Evolutionary conservation across 176 grass and related monocot genomes (phyloP).

Genomic region (Microstegium vimineum): DNA sequence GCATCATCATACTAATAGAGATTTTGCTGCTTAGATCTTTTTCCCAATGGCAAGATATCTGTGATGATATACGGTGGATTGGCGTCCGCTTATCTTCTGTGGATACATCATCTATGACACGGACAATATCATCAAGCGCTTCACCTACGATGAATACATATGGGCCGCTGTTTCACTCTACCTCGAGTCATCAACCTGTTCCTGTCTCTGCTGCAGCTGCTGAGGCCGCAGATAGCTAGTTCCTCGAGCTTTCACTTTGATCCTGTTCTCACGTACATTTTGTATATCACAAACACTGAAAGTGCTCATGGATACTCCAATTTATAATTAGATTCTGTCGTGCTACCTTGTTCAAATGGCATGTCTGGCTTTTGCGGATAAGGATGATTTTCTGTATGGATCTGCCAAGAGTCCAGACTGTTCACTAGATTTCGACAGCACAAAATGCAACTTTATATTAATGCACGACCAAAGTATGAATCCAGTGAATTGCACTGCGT

Average conservation of each 20-base stretch:
- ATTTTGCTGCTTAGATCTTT: slow-evolving; percentile 47
- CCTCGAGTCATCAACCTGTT: slow-evolving; percentile 73
- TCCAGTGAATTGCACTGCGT: background rate
- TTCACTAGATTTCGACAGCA: background rate
- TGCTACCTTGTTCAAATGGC: background rate
- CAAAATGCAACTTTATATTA: background rate
- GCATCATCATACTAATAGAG: slow-evolving; percentile 6
- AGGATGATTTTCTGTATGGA: background rate
- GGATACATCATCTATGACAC: slow-evolving; percentile 88
- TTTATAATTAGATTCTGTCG: background rate
- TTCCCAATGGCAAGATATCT: slow-evolving; percentile 81
- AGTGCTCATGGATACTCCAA: background rate
- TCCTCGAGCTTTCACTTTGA: background rate
- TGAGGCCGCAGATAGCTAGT: slow-evolving; percentile 49
- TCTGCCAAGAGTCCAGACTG: background rate
- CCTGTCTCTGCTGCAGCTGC: slow-evolving; percentile 37
- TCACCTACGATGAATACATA: slow-evolving; percentile 67
- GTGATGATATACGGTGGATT: slow-evolving; percentile 63
- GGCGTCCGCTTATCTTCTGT: slow-evolving; percentile 63
- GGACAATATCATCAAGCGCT: slow-evolving; percentile 63
- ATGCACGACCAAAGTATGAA: background rate
- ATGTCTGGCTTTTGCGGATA: background rate
- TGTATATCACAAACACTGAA: slow-evolving; percentile 22
- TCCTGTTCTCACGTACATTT: slow-evolving; percentile 15
- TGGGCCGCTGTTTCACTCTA: slow-evolving; percentile 62